Evolutionary conservation across 805 yeast species (phyloP).

Genomic region (Yamadazyma nakazawae): DNA sequence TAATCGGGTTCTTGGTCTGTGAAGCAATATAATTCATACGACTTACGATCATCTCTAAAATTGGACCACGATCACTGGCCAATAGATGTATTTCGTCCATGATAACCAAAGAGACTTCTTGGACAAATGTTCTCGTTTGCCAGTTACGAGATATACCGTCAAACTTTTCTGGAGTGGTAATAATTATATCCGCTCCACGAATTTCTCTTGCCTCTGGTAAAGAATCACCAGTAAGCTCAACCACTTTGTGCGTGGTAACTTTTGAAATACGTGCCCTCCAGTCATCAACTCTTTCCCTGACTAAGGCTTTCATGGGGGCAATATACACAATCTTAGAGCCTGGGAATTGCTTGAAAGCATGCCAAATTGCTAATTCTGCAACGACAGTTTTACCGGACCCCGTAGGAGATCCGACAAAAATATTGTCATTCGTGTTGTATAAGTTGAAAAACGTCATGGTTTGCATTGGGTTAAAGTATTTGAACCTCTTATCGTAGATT

Average conservation of each 20-base stretch:
- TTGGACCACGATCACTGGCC: conserved; percentile 85
- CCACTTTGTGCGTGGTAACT: conserved; percentile 49
- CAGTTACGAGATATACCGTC: conserved; percentile 87
- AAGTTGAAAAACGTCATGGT: conserved; percentile 92
- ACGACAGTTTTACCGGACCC: conserved; percentile 98
- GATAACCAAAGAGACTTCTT: conserved; percentile 67
- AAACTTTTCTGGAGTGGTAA: conserved; percentile 83
- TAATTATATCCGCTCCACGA: conserved; percentile 66
- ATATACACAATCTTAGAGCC: conserved; percentile 77
- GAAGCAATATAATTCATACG: conserved; percentile 73
- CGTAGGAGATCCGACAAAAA: conserved; percentile 95
- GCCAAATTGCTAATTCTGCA: conserved; percentile 96
- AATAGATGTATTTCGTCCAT: conserved; percentile 85
- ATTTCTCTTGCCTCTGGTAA: conserved; percentile 68
- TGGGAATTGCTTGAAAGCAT: conserved; percentile 82
- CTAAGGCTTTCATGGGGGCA: conserved; percentile 89
- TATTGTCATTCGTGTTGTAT: conserved; percentile 74
- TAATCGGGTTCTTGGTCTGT: conserved; percentile 55
- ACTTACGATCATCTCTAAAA: conserved; percentile 85
- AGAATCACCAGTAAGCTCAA: conserved; percentile 82
- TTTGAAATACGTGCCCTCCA: conserved; percentile 59
- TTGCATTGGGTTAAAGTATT: conserved; percentile 96
- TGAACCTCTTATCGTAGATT: conserved; percentile 66
- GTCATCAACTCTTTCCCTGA: conserved; percentile 78
- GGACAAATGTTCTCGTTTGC: conserved; percentile 76